A percentile compares a stretch with the other conserved stretches of the same genome.
These are phyloP conservation scores for Tetragonia tetragonoides DNA, from an alignment of 148 eudicot species.

Conservation along the genomic window DNA sequence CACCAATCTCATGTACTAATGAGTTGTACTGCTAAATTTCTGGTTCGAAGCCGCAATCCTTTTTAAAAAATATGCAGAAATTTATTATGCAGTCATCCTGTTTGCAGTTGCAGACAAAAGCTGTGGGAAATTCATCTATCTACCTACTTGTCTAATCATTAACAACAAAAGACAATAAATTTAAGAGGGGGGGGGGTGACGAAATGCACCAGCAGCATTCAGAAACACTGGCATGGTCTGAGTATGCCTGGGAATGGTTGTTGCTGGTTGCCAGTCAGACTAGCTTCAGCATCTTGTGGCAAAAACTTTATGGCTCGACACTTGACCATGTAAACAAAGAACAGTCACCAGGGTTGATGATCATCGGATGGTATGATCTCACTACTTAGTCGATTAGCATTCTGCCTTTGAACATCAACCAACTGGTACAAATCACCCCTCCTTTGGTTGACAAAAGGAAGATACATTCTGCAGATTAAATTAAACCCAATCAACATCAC, in stretches of 20 bases:
- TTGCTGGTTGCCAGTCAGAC: neutral
- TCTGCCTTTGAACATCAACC: constrained; percentile 43
- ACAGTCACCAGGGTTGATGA: neutral
- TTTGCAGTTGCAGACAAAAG: neutral
- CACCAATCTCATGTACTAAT: neutral
- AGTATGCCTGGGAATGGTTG: neutral
- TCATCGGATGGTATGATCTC: neutral
- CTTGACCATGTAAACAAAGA: neutral
- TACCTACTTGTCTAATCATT: too few relatives aligned
- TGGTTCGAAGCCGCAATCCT: neutral
- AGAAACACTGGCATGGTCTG: neutral
- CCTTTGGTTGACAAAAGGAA: constrained; percentile 53
- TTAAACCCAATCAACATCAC: neutral
- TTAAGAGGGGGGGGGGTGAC: too few relatives aligned
- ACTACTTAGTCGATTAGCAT: constrained; percentile 11
- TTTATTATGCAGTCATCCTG: neutral
- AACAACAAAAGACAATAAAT: too few relatives aligned
- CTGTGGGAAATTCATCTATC: too few relatives aligned
- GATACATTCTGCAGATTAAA: constrained; percentile 33
- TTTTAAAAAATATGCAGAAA: neutral
- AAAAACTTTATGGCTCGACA: neutral
- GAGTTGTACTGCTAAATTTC: constrained; percentile 21
- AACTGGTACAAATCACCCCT: constrained; percentile 50
- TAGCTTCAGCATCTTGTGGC: neutral
- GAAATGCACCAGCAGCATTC: too few relatives aligned